Evolutionary conservation across 345 rosid genomes (phyloP).

Genomic region (Brassica rapa): DNA sequence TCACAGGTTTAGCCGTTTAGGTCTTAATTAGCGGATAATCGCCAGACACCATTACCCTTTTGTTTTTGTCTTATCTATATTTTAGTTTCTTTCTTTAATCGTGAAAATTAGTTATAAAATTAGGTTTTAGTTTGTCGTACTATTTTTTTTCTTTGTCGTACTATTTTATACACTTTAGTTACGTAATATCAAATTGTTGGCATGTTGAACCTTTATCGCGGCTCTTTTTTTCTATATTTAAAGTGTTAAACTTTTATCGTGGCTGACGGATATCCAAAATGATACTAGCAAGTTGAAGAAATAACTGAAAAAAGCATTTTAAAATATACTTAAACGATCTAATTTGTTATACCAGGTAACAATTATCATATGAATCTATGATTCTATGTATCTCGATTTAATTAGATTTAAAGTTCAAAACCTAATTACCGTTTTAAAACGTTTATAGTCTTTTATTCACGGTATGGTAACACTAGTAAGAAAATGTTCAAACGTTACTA

Average conservation of each 20-base stretch:
- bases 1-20: conserved; percentile 18
- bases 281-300: conserved; percentile 26
- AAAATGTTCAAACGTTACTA: neutral
- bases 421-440: neutral
- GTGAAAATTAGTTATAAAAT: conserved; percentile 6
- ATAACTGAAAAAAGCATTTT: neutral
- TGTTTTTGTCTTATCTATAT: conserved; percentile 20
- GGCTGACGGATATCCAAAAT: conserved; percentile 29
- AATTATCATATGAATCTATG: too few species aligned
- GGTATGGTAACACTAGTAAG: neutral
- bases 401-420: neutral
- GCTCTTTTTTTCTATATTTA: neutral
- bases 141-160: conserved; percentile 1
- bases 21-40: conserved; percentile 35
- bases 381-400: neutral
- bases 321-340: neutral
- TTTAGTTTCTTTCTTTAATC: conserved; percentile 25
- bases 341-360: neutral
- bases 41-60: conserved; percentile 35
- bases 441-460: neutral
- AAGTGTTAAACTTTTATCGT: neutral
- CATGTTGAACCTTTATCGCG: conserved; percentile 21
- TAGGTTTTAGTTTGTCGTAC: conserved; percentile 25
- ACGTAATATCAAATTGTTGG: neutral
- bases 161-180: conserved; percentile 10